A percentile compares a stretch with the other conserved stretches of the same genome.
Conservation (phyloP, 2,329 filamentous ascomycete species). For the Colletotrichum spinosum region DNA sequence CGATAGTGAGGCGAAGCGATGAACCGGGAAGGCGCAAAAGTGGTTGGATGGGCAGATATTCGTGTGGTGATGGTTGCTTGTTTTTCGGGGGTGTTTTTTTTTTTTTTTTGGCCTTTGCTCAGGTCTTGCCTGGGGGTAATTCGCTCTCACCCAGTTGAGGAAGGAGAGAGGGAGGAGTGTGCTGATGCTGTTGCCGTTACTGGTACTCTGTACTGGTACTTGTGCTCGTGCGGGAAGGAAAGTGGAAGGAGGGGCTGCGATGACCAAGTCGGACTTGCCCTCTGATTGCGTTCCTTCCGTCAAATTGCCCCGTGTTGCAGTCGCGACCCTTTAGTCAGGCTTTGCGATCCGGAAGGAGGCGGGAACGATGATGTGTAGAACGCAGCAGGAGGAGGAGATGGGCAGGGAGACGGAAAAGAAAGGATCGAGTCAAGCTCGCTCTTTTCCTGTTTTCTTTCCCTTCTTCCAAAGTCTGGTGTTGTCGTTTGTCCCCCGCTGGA, state of each 20-base stretch:
- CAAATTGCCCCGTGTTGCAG: background rate
- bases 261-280: slow-evolving; percentile 32
- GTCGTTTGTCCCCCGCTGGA: too few species aligned
- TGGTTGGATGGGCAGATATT: too few species aligned
- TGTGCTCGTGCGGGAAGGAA: slow-evolving; percentile 17
- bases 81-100: too few species aligned
- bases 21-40: too few species aligned
- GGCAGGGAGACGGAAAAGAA: background rate
- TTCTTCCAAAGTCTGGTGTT: too few species aligned
- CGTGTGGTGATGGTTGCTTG: too few species aligned
- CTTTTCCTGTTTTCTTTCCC: too few species aligned
- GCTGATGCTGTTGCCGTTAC: too few species aligned
- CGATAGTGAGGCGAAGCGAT: too few species aligned
- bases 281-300: slow-evolving; percentile 27
- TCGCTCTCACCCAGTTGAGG: background rate
- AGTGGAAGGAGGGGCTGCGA: slow-evolving; percentile 25
- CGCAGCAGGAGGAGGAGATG: background rate
- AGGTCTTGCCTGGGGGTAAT: background rate
- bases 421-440: background rate
- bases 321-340: slow-evolving; percentile 1
- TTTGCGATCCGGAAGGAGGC: slow-evolving; percentile 3
- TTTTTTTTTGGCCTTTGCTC: too few species aligned
- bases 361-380: slow-evolving; percentile 8
- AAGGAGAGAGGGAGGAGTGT: too few species aligned
- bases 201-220: too few species aligned